phyloP scores from a whole-genome alignment of 2,329 filamentous ascomycete genomes.

The Verticillium nonalfalfae region DNA sequence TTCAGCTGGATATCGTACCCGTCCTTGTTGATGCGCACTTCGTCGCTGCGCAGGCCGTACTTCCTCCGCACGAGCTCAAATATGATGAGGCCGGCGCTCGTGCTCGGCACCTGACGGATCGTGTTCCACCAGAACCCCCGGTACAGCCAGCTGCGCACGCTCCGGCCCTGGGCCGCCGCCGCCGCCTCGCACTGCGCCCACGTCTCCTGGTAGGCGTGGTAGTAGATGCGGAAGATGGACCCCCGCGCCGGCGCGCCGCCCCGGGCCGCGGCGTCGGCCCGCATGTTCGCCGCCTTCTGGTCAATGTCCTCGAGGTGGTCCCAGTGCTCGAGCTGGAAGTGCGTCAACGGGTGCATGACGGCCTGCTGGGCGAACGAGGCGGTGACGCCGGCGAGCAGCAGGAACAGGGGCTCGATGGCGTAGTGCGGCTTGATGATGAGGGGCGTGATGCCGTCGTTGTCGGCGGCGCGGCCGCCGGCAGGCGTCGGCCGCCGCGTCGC shows the following conservation, averaged over 20 bases:
- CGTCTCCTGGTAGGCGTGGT: constrained; percentile 64
- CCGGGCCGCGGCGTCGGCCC: constrained; percentile 19
- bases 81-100: constrained; percentile 69
- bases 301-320: constrained; percentile 68
- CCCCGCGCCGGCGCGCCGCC: constrained; percentile 24
- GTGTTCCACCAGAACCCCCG: constrained; percentile 67
- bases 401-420: constrained; percentile 65
- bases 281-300: constrained; percentile 44
- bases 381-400: constrained; percentile 61
- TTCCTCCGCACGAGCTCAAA: constrained; percentile 72
- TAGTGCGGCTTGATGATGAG: constrained; percentile 66
- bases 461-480: neutral
- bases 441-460: constrained; percentile 18
- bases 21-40: constrained; percentile 59
- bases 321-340: constrained; percentile 68
- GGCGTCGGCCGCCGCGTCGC: constrained; percentile 35
- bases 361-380: constrained; percentile 64
- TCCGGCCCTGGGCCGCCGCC: constrained; percentile 48
- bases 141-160: constrained; percentile 59
- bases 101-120: constrained; percentile 68
- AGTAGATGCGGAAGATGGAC: constrained; percentile 59
- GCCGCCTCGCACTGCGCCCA: constrained; percentile 52
- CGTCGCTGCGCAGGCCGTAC: constrained; percentile 58
- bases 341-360: constrained; percentile 63
- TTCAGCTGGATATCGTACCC: constrained; percentile 65